These are phyloP conservation scores for Hericium erinaceus DNA, from an alignment of 768 basidiomycete species.

Conservation along the genomic window DNA sequence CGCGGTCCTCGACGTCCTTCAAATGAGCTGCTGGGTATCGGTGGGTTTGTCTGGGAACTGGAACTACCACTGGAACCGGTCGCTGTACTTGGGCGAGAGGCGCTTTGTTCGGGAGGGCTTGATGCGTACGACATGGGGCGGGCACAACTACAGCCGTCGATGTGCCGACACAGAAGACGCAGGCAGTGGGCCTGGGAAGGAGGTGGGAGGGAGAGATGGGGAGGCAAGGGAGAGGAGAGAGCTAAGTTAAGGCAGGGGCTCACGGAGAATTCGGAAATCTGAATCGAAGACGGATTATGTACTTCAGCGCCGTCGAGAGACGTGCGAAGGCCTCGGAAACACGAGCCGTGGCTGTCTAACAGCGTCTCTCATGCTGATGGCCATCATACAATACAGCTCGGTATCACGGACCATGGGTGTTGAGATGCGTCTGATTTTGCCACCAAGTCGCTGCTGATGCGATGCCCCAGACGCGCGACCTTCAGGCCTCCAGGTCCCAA, in stretches of 20 bases:
- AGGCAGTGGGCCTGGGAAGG: background rate
- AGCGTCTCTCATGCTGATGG: background rate
- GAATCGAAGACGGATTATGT: background rate
- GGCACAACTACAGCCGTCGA: background rate
- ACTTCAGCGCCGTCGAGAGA: background rate
- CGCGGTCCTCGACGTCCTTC: constrained; percentile 7
- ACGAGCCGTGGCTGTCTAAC: background rate
- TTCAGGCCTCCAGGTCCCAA: too few species aligned
- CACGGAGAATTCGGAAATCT: too few species aligned
- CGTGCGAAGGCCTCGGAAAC: background rate
- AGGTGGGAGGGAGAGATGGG: background rate
- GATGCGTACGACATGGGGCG: background rate
- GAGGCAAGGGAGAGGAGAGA: background rate
- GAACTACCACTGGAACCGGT: background rate
- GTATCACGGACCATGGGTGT: too few species aligned
- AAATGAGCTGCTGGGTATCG: constrained; percentile 1
- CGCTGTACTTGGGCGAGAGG: background rate
- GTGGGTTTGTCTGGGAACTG: background rate
- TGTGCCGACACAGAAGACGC: too few species aligned
- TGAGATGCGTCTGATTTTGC: too few species aligned
- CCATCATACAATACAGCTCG: background rate
- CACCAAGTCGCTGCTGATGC: too few species aligned
- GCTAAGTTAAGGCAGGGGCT: too few species aligned
- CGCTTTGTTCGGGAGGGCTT: background rate
- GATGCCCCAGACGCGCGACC: too few species aligned